phyloP scores from a whole-genome alignment of 139 green algal genomes.

The Zygnema circumcarinatum region DNA sequence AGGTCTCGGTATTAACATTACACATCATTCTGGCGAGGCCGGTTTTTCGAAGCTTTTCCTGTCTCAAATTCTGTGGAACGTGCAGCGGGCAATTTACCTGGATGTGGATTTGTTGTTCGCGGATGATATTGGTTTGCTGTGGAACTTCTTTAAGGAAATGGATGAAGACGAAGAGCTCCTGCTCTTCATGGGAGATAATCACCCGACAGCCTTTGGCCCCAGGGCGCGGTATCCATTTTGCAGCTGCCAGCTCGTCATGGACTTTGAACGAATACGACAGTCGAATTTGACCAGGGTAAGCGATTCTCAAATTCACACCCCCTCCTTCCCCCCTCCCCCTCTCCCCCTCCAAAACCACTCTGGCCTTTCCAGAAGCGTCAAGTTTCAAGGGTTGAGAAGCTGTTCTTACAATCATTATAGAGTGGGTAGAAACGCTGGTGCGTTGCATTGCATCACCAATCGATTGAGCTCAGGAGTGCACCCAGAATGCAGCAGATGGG shows the following conservation, averaged over 20 bases:
- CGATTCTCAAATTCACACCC: background rate
- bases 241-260: conserved; percentile 55
- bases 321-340: background rate
- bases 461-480: too few relatives aligned
- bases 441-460: too few relatives aligned
- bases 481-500: too few relatives aligned
- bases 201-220: conserved; percentile 36
- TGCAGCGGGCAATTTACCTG: conserved; percentile 49
- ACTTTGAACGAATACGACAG: conserved; percentile 38
- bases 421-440: too few relatives aligned
- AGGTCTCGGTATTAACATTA: conserved; percentile 46
- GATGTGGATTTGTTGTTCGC: conserved; percentile 53
- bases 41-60: conserved; percentile 51
- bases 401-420: too few relatives aligned
- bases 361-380: too few relatives aligned
- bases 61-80: conserved; percentile 51
- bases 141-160: conserved; percentile 51
- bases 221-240: conserved; percentile 45
- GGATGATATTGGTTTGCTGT: conserved; percentile 39
- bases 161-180: conserved; percentile 49
- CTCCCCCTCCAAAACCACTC: too few relatives aligned
- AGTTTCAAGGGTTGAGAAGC: too few relatives aligned
- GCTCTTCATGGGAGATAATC: conserved; percentile 55
- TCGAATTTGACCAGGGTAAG: conserved; percentile 42
- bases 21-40: conserved; percentile 48